Evolutionary conservation across 2,329 filamentous ascomycete genomes (phyloP).

Genomic region (Ambrosiella xylebori): DNA sequence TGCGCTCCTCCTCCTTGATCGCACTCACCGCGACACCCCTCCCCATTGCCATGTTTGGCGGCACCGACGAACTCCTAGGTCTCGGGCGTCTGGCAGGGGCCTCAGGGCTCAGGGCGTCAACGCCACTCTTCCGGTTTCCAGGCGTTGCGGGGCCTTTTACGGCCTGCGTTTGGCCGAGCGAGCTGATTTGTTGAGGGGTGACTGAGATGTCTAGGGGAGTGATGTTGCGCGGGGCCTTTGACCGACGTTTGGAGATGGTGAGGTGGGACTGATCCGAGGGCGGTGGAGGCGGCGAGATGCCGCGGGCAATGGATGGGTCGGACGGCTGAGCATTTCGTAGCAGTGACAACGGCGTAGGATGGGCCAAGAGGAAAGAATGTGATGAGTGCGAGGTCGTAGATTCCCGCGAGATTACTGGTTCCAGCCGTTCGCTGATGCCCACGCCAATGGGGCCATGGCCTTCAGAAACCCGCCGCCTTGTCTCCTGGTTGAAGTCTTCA

Average conservation of each 20-base stretch:
- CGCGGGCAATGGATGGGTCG: background rate
- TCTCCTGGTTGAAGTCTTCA: too few species aligned
- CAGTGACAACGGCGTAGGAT: background rate
- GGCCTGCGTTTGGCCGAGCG: constrained; percentile 1
- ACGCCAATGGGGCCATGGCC: too few species aligned
- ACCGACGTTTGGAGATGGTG: constrained; percentile 7
- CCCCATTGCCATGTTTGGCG: constrained; percentile 18
- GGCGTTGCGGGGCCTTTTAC: too few species aligned
- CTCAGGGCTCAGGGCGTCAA: too few species aligned
- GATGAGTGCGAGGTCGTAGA: background rate
- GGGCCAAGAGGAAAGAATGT: background rate
- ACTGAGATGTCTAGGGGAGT: constrained; percentile 5
- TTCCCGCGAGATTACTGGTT: background rate
- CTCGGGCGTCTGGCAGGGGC: constrained; percentile 6
- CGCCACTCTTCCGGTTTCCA: too few species aligned
- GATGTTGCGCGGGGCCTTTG: constrained; percentile 7
- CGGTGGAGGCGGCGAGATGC: background rate
- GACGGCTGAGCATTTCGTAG: background rate
- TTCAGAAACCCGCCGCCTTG: too few species aligned
- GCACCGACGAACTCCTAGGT: constrained; percentile 19
- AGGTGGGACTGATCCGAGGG: background rate
- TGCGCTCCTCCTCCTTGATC: too few species aligned
- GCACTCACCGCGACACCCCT: background rate
- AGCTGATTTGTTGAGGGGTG: constrained; percentile 7
- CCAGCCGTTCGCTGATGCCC: background rate